Base-by-base conservation (phyloP, 2,329 filamentous ascomycete species). In the Talaromyces sp. region DNA sequence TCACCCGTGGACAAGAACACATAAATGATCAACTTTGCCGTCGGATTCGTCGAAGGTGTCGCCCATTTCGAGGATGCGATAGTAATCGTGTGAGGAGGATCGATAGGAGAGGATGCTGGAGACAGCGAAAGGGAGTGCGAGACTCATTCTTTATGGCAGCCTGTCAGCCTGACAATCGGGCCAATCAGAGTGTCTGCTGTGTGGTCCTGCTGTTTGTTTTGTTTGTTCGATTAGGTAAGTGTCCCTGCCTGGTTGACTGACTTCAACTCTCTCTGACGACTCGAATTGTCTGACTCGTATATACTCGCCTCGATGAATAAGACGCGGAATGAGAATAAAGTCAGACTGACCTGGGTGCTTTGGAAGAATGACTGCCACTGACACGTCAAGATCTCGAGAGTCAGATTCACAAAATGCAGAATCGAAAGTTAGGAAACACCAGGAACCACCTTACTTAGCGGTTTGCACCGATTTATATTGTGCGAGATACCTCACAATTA, bases 1-100 rank as follows among this genome's bases (percentile, higher is more conserved):
- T 69, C 73, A 83, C 81, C 83, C 84, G 69, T 86, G 84, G 43
- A 85, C 78, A 13, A 86, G 74, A n/a, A 86, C 81, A 61, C 81
- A 83, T 33, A 86, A 77, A 67, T 86, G 84, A 56, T 81, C 75
- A 31, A 77, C 72, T 41, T 13, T 63, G 53, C 37, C 59, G 53
- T 57, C 60, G 40, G n/a, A 57, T 17, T 58, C 22, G 31, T 55
- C 35, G 3, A 21, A 17, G 2, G 59, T 56, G 48, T 64, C 57
- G 22, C 36, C 53, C 60, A 58, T 56, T 59, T 56, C 53, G 57
- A 58, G 53, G 6, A 53, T 25, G 11, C 25, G 35, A 46, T 51
- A 56, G 19, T 22, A 41, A 8, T 39, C 5, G 13, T 55, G 36
- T 9, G 55, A 41, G 15, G 21, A 19, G 10, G 53, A 31, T n/a